Evolutionary conservation across 345 rosid genomes (phyloP).

Genomic region (Sonneratia alba): DNA sequence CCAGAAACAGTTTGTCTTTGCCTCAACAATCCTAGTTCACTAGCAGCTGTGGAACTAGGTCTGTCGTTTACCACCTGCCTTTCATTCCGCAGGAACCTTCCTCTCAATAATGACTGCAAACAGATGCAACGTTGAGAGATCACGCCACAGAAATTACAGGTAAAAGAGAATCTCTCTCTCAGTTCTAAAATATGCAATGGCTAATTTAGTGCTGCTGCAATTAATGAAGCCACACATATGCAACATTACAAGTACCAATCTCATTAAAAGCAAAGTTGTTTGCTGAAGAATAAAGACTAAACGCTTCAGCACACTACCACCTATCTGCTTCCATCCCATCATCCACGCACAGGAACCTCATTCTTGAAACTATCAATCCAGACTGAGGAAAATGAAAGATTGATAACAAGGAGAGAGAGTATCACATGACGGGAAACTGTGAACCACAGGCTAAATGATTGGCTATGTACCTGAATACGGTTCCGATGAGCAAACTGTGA

Average conservation of each 20-base stretch:
- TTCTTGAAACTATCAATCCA: neutral
- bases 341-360: neutral
- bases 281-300: neutral
- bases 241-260: neutral
- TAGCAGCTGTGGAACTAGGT: constrained; percentile 56
- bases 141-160: neutral
- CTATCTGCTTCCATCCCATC: neutral
- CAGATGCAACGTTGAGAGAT: neutral
- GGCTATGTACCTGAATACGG: constrained; percentile 70
- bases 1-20: constrained; percentile 86
- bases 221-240: neutral
- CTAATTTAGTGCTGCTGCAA: neutral
- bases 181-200: neutral
- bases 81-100: constrained; percentile 85
- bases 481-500: constrained; percentile 84
- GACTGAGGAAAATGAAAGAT: neutral
- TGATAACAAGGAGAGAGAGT: neutral
- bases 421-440: neutral
- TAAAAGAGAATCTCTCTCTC: neutral
- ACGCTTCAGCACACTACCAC: neutral
- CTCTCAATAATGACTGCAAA: constrained; percentile 79
- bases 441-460: neutral
- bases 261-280: neutral
- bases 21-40: constrained; percentile 82
- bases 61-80: constrained; percentile 41